Evolutionary conservation across 164 flowering plant species (phyloP).

Genomic region (Kingdonia uniflora): DNA sequence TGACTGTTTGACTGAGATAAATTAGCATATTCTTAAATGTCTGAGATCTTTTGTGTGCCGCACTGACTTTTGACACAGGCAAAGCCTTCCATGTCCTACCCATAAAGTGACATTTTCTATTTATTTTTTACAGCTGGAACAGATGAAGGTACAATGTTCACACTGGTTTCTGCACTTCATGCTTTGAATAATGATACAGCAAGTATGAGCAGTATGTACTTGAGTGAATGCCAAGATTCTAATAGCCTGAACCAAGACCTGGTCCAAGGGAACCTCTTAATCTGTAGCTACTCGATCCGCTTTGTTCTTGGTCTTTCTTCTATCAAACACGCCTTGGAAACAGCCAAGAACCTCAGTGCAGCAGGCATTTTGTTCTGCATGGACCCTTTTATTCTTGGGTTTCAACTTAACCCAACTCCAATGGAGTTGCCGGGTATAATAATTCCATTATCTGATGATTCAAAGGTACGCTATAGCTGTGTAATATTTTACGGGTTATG

Average conservation of each 20-base stretch:
- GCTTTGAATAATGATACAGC: conserved; percentile 56
- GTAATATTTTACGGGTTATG: no score
- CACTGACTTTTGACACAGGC: no score
- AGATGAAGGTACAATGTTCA: conserved; percentile 29
- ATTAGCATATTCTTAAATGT: no score
- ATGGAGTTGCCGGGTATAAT: conserved; percentile 78
- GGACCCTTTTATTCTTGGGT: conserved; percentile 94
- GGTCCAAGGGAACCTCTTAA: conserved; percentile 71
- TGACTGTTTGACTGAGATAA: no score
- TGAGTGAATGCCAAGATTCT: conserved; percentile 89
- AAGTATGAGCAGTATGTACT: conserved; percentile 46
- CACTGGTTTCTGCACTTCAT: conserved; percentile 66
- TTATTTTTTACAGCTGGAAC: conserved; percentile 62
- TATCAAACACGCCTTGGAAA: conserved; percentile 65
- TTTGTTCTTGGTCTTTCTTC: conserved; percentile 92
- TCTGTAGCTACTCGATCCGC: conserved; percentile 91
- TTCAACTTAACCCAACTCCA: conserved; percentile 86
- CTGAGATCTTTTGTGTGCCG: no score
- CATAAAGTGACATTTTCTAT: no score
- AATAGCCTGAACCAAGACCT: conserved; percentile 40
- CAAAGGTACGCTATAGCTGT: conserved; percentile 45
- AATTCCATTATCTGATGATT: conserved; percentile 76
- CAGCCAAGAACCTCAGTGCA: conserved; percentile 79
- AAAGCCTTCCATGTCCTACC: no score
- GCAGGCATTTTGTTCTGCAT: conserved; percentile 81